Evolutionary conservation across 2,329 filamentous ascomycete genomes (phyloP), one percentile per base, ranked within the genome.

Genomic region (Colletotrichum agaves): DNA sequence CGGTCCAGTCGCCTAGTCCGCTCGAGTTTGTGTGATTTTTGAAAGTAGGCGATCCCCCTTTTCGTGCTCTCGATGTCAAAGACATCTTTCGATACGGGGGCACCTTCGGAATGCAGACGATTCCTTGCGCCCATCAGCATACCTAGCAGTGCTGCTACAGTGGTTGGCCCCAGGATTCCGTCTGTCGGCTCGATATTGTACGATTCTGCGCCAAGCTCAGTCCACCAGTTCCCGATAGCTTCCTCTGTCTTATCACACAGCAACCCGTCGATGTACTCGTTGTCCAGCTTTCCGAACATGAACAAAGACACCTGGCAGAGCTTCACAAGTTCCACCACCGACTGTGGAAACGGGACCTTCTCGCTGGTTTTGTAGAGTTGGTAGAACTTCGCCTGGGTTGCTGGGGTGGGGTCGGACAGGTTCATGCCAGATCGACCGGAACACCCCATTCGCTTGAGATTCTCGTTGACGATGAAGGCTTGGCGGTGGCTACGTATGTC

Each of bases 171-270:
- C 2, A 99, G 82, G 21, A 97, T 94, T 12, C 95, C 95, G 79
- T 99, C 96, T 10, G 91, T 92, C 1, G 96, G 95, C 78, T 98
- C 96, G 37, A 94, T 88, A 62, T 95, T 97, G 82, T 95, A 98
- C 74, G 96, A 91, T 72, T 98, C 95, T 0, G 90, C 91, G 2
- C 96, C 96, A 67, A 98, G 91, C 74, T 97, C 93, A 1, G 92
- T 90, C 96, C 96, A 98, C 96, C 96, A 99, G 77, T 98, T 93
- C 69, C 90, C 91, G 73, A 98, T 89, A 2, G 94, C 93, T 69
- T 87, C 90, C 77, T 99, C 96, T 0, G 96, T 98, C 47, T 96
- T 85, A 80, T 99, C 96, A 77, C 96, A 99, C 3, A 99, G 86
- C 23, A 98, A 81, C 0, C 96, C 96, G 74, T 99, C 96, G 7